Base-by-base conservation (phyloP, 2,329 filamentous ascomycete species). In the Gyromitra esculenta region DNA sequence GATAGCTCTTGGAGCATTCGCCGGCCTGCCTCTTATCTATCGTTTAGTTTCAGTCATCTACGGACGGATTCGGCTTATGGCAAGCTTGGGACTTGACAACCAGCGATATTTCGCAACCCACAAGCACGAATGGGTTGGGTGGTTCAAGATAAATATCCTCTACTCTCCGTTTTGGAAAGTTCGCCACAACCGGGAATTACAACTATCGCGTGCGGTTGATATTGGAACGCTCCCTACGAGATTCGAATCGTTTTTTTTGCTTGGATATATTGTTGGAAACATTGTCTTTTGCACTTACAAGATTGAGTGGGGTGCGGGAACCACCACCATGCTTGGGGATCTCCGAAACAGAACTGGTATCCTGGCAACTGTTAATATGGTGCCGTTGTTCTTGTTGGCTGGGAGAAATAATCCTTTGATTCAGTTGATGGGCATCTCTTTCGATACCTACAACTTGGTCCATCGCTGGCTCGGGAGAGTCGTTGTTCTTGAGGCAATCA, bases 401-500 rank as follows among this genome's bases (percentile, higher is more conserved):
- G 90, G 90, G 54, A 87, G 92, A 80, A 94, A 94, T 85, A 94
- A 94, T 84, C 91, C 91, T 25, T 86, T 95, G 79, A 93, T 94
- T 82, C 86, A 86, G 77, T 85, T 91, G 79, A 86, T 92, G 68
- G 89, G 89, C 77, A 89, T 94, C 79, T 92, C 91, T 2, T 95
- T 94, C 83, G 92, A 95, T 83, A 93, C 91, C 0, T 94, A 92
- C 86, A 95, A 94, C 84, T 84, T 95, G 77, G 86, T 94, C 74
- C 92, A 95, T 83, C 88, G 92, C 77, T 94, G 92, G 92, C 88
- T 93, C 78, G 92, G 92, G 80, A 89, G 92, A 50, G 92, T 94
- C 76, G 91, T 92, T 35, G 87, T 91, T 18, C 84, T 92, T 13
- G 91, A 95, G 82, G 86, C 89, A 8, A 80, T 94, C 52, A 85